Base-by-base conservation (phyloP, 2,329 filamentous ascomycete genomes). In the Curvularia spicifera region DNA sequence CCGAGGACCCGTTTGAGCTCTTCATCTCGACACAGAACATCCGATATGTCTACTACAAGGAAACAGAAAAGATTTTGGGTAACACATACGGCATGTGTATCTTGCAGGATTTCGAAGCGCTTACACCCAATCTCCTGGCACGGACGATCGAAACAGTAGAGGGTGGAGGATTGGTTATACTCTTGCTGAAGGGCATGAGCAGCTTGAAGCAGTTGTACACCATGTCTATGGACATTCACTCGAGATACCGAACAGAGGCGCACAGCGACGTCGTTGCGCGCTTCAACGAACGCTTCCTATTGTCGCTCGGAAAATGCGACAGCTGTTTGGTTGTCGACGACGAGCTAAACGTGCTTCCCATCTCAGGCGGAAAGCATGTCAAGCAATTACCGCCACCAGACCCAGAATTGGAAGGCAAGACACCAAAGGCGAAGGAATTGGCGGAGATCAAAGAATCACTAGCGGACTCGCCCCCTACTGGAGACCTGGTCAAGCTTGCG, bases 51-150 rank as follows among this genome's bases (percentile, higher is more conserved):
- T 99, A 97, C 84, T 99, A 99, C 83, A 99, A 99, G 80, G 95
- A 99, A 81, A 98, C 95, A 28, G 95, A 99, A 73, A 98, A 97
- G 83, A 97, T 99, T 73, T 80, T 98, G 56, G 95, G 95, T 76
- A 96, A 98, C 78, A 99, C 95, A 43, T 99, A 95, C 75, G 94
- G 94, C 75, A 97, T 97, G 91, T 97, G 93, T 77, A 96, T 99
- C 65, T 81, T 99, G 68, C 95, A 99, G 78, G 95, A 99, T 75
- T 99, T 99, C 71, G 95, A 99, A 79, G 95, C 93, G 40, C 86
- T 99, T 67, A 99, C 95, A 9, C 95, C 95, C n/a, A 99, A 99
- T 74, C 84, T 97, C 65, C 85, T 99, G 31, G 95, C 95, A 22
- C 87, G 94, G 61, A 97, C 93, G 0, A 91, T 99, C 67, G 96